Conservation (phyloP, 2,329 filamentous ascomycete genomes). For the Aspergillus spinulosporus region DNA sequence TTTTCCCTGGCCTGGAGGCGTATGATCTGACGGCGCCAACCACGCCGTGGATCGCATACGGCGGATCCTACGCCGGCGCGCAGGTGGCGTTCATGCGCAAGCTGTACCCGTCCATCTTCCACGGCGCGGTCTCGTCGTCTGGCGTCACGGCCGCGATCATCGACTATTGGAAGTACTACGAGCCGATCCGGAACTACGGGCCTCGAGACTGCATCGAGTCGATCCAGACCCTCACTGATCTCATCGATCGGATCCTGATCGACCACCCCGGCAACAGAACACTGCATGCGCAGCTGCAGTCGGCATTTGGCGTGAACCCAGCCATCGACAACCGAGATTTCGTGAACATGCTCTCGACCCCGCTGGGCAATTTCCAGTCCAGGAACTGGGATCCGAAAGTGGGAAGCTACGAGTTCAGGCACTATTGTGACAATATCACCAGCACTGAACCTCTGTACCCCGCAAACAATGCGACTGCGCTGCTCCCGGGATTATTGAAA, state of each 20-base stretch:
- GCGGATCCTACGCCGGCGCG: slow-evolving; percentile 79
- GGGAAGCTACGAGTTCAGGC: slow-evolving; percentile 50
- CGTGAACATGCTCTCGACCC: slow-evolving; percentile 40
- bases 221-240: slow-evolving; percentile 61
- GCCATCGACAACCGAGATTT: slow-evolving; percentile 18
- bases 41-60: slow-evolving; percentile 75
- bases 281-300: slow-evolving; percentile 52
- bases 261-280: slow-evolving; percentile 47
- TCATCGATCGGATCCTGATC: slow-evolving; percentile 61
- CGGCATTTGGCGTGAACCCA: slow-evolving; percentile 50
- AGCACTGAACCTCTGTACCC: slow-evolving; percentile 47
- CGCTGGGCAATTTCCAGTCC: slow-evolving; percentile 55
- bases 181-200: slow-evolving; percentile 57
- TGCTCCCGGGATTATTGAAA: slow-evolving; percentile 24
- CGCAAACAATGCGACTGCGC: slow-evolving; percentile 28
- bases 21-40: slow-evolving; percentile 64
- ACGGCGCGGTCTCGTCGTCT: slow-evolving; percentile 75
- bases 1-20: slow-evolving; percentile 69
- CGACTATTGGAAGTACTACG: slow-evolving; percentile 70
- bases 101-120: slow-evolving; percentile 75
- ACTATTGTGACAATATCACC: slow-evolving; percentile 60
- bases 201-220: slow-evolving; percentile 64
- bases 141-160: slow-evolving; percentile 76
- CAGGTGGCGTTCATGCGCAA: slow-evolving; percentile 75
- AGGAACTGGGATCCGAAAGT: slow-evolving; percentile 62